Evolutionary conservation across 2,329 filamentous ascomycete species (phyloP).

Genomic region (Aspergillus sp.): DNA sequence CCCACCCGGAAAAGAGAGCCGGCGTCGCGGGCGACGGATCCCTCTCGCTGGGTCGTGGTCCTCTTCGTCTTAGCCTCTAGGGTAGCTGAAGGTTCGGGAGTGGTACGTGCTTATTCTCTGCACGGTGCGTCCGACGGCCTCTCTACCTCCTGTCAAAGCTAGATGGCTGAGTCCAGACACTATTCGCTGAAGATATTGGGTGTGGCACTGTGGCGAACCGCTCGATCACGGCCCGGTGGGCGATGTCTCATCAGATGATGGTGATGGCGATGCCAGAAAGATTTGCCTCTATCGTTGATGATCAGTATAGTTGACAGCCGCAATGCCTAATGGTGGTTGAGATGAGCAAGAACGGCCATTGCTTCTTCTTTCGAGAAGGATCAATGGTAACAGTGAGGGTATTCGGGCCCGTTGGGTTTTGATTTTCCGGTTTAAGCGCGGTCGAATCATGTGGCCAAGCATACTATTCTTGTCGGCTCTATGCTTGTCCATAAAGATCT

Average conservation of each 20-base stretch:
- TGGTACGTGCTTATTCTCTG: slow-evolving; percentile 7
- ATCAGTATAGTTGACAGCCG: background rate
- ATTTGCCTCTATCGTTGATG: slow-evolving; percentile 2
- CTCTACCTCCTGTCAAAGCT: slow-evolving; percentile 4
- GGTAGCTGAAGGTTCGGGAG: background rate
- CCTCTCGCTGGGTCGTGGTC: background rate
- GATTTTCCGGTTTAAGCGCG: slow-evolving; percentile 17
- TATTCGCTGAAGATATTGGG: slow-evolving; percentile 10
- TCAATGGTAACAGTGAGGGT: slow-evolving; percentile 9
- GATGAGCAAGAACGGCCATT: background rate
- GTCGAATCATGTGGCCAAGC: slow-evolving; percentile 9
- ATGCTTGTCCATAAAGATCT: background rate
- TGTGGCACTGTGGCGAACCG: background rate
- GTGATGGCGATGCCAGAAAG: background rate
- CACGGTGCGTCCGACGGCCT: slow-evolving; percentile 14
- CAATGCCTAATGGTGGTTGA: background rate
- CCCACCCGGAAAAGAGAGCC: slow-evolving; percentile 13
- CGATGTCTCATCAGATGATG: background rate
- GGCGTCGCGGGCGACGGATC: background rate
- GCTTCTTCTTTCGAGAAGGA: background rate
- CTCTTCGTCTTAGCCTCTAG: background rate
- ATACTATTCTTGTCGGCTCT: background rate
- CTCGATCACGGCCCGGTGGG: background rate
- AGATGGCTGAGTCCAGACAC: slow-evolving; percentile 15
- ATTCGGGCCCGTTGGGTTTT: slow-evolving; percentile 14